Base-by-base conservation (phyloP, 2,329 filamentous ascomycete species). In the Cladosporium sp. region DNA sequence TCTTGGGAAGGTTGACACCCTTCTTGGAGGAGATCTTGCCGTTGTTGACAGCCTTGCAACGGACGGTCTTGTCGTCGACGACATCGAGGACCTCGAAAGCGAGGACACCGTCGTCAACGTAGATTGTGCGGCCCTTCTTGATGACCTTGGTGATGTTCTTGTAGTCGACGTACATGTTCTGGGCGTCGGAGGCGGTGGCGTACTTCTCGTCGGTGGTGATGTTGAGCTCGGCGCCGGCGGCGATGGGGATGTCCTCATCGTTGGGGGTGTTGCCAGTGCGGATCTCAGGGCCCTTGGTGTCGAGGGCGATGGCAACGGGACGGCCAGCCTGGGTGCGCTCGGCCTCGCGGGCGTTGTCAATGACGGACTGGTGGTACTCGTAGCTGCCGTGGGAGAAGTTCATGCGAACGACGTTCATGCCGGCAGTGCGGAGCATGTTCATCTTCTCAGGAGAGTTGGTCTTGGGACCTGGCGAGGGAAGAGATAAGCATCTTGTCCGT, bases 91-190 rank as follows among this genome's bases (percentile, higher is more conserved):
- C 95, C 78, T 97, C 91, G 75, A 99, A 98, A 28, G 94, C 96
- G 74, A 98, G 89, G 72, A 99, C 94, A 81, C 95, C 95, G 76
- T 99, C 95, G 76, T 99, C 95, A 74, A 99, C 95, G 82, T 96
- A 99, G 85, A 99, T 96, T 80, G 91, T 89, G 76, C 95, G 93
- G 76, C 94, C 95, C 67, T 87, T 84, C 78, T 91, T 82, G 77
- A 99, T 98, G 74, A 99, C 95, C 84, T 96, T 97, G 82, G 94
- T 97, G 82, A 99, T 98, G 86, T 99, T 99, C 89, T 96, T 96
- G 87, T 99, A 98, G 85, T 98, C 94, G 76, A 98, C 91, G 77
- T 93, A 97, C 95, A 99, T 96, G 86, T 97, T 96, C 83, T 93
- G 87, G 74, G 92, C 89, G 80, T 96, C 91, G 76, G 90, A 93